Percentiles rank a stretch among this genome's conserved stretches.
Conservation (phyloP, 2,329 filamentous ascomycete genomes). For the Phoma sp. region DNA sequence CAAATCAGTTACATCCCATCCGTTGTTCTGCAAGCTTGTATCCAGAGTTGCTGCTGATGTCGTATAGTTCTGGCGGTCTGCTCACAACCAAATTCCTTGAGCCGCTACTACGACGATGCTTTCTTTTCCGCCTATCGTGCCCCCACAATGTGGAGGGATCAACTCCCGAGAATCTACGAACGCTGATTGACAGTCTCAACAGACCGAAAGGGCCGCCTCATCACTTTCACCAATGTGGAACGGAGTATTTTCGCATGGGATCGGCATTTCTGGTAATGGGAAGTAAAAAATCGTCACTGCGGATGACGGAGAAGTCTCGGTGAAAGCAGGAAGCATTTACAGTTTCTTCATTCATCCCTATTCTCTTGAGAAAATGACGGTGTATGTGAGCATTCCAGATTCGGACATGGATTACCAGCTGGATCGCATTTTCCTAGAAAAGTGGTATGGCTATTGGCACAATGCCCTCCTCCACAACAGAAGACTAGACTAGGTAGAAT, state of each 20-base stretch:
- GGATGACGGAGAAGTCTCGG: constrained; percentile 37
- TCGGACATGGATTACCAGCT: constrained; percentile 37
- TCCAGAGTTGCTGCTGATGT: background rate
- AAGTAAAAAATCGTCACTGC: constrained; percentile 24
- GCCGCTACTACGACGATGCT: constrained; percentile 11
- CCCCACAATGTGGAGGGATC: constrained; percentile 13
- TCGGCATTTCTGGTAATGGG: constrained; percentile 39
- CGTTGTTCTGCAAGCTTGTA: background rate
- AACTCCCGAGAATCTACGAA: constrained; percentile 9
- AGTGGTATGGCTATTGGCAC: constrained; percentile 49
- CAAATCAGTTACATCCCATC: constrained; percentile 3
- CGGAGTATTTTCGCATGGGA: constrained; percentile 40
- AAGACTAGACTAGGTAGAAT: constrained; percentile 41
- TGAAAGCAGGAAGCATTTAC: constrained; percentile 23
- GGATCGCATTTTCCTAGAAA: constrained; percentile 47
- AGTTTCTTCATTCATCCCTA: constrained; percentile 20
- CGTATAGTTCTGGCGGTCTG: constrained; percentile 9
- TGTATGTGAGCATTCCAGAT: constrained; percentile 34
- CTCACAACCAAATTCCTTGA: constrained; percentile 14
- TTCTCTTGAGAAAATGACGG: constrained; percentile 8
- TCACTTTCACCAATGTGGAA: constrained; percentile 46
- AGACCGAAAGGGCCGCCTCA: constrained; percentile 28
- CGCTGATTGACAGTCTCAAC: constrained; percentile 5
- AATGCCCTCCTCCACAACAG: constrained; percentile 35
- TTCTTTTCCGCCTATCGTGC: constrained; percentile 14